Evolutionary conservation across 2,329 filamentous ascomycete species (phyloP), one percentile per base, ranked within the genome.

Genomic region (Talaromyces atroroseus): DNA sequence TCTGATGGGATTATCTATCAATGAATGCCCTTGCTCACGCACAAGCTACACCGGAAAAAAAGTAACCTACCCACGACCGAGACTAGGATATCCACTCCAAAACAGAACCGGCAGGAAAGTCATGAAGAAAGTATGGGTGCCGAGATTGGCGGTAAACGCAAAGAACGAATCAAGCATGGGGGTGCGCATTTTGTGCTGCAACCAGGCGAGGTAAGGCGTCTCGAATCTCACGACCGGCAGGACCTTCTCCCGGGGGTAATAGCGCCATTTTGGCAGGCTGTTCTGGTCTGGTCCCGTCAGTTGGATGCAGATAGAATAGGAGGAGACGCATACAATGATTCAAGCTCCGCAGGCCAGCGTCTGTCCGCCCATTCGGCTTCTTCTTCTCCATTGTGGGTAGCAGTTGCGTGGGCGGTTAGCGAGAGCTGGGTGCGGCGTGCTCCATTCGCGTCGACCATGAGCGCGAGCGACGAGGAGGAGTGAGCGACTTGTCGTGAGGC

Each of bases 91-190:
- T 54, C 92, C 92, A 67, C 90, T 96, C 94, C 94, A 99, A 77
- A 97, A 97, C 64, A 96, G 82, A 62, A 97, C 90, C 5, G 94
- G 94, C 66, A 99, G 77, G 58, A 90, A 88, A 63, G 96, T 82
- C 92, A 97, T 97, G 79, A 96, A 99, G 78, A 96, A 97, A 0
- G 94, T 99, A 74, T 99, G 94, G 0, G 94, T 99, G 62, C 94
- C 90, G 55, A 97, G 82, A 72, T 97, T 99, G 61, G 94, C 94
- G 0, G 92, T 95, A 62, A 95, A 90, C 51, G 94, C 92, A 74
- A 99, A 99, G 78, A 96, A 99, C 60, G 90, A 90, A 74, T 99
- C 94, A 66, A 97, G 85, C 8, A 88, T 82, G 0, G 90, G 90
- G 20, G 89, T 87, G 66, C 92, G 88, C 70, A 92, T 74, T 69